Evolutionary conservation across 441 rosid genomes (phyloP), one percentile per base, ranked within the genome.

Genomic region (Erodium moschatum): DNA sequence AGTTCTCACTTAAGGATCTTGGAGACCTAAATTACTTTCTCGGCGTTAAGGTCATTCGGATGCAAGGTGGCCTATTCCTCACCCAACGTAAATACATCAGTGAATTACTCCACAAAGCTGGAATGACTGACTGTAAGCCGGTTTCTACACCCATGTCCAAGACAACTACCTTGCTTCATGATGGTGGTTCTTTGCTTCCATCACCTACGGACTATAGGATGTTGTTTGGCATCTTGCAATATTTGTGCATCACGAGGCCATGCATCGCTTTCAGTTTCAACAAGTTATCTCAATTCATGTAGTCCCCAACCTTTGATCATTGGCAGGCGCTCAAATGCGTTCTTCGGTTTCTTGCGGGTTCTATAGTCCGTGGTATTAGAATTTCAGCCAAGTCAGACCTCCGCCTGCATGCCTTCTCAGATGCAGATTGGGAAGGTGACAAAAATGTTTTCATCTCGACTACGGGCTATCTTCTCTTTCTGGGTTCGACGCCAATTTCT

Each of bases 251-350:
- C 0, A 56, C 63, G n/a, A n/a, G 63, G 19, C 63, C 27, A 2
- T 24, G 2, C n/a, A 18, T 56, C 5, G 63, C 20, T 19, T 56
- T 13, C 19, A 16, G 12, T 9, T 12, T 20, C 0, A 19, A 21
- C 33, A 61, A 61, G 29, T 20, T 61, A 8, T 61, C 35, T 0
- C 52, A 69, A 3, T 56, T 69, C 15, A 69, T 69, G 66, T 52
- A 58, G 2, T 1, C 5, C 0, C 72, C 31, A 0, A 33, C 18
- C 6, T 3, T 2, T 1, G 2, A 7, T 4, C 66, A 60, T 5
- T 58, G 66, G 64, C 16, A 15, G 6, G 35, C 9, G 0, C 33
- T 60, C 0, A 69, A 58, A 11, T 11, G 72, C 0, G 10, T 69
- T 1, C 16, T 60, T 11, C 50, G 35, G 13, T 68, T 24, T 16